phyloP scores from a whole-genome alignment of 2,329 filamentous ascomycete species.

The Dactylellina sp. region DNA sequence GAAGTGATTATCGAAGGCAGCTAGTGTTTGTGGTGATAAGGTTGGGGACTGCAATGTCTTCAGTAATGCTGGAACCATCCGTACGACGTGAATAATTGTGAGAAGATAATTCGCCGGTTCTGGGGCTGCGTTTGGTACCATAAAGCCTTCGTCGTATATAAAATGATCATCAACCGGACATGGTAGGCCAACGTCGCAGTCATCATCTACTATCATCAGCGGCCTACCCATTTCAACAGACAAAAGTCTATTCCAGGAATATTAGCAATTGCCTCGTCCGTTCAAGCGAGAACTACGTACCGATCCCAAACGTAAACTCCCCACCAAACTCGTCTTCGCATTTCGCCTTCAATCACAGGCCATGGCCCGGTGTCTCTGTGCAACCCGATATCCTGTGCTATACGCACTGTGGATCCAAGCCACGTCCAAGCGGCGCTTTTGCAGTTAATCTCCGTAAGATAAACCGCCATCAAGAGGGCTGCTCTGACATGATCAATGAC shows the following conservation, averaged over 20 bases:
- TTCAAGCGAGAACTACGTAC: constrained; percentile 64
- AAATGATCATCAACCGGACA: constrained; percentile 83
- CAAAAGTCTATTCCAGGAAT: constrained; percentile 69
- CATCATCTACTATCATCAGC: constrained; percentile 83
- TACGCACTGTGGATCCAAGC: constrained; percentile 81
- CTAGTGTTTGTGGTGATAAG: constrained; percentile 75
- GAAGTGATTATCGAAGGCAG: constrained; percentile 86
- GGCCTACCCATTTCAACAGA: constrained; percentile 84
- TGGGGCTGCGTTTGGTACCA: constrained; percentile 62
- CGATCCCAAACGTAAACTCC: constrained; percentile 90
- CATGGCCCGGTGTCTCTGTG: constrained; percentile 80
- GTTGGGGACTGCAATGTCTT: constrained; percentile 76
- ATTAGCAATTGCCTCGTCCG: constrained; percentile 22
- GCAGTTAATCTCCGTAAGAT: constrained; percentile 85
- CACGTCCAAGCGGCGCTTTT: constrained; percentile 87
- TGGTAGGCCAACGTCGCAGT: constrained; percentile 86
- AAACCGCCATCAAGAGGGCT: constrained; percentile 79
- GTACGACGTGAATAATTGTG: constrained; percentile 82
- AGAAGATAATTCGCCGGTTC: constrained; percentile 75
- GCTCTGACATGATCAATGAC: constrained; percentile 80
- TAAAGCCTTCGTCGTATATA: constrained; percentile 70
- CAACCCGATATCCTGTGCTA: constrained; percentile 84
- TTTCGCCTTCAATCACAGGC: constrained; percentile 82
- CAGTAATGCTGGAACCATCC: constrained; percentile 79
- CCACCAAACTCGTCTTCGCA: constrained; percentile 87